Evolutionary conservation across 495 filamentous ascomycete species (phyloP).

Genomic region (Penicillium dipodomyicola): DNA sequence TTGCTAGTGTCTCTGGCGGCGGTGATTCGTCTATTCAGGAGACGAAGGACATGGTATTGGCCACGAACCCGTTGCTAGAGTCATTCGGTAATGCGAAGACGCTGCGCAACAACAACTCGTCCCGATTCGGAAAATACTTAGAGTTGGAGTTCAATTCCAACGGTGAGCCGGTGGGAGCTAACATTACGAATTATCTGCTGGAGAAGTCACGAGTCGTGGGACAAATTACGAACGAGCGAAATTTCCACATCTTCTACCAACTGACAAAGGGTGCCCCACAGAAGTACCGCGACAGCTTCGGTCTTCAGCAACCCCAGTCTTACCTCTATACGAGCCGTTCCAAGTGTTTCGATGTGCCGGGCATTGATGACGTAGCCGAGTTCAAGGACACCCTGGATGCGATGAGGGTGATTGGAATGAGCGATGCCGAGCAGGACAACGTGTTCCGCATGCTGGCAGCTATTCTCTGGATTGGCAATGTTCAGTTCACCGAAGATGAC

Average conservation of each 20-base stretch:
- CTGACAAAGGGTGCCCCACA: constrained; percentile 91
- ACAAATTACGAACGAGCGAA: constrained; percentile 92
- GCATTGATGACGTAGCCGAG: constrained; percentile 89
- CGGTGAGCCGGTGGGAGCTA: constrained; percentile 92
- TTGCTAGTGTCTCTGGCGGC: constrained; percentile 92
- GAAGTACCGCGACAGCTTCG: constrained; percentile 80
- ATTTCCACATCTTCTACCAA: constrained; percentile 99
- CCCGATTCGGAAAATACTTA: constrained; percentile 95
- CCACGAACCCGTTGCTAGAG: constrained; percentile 95
- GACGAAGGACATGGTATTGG: constrained; percentile 98
- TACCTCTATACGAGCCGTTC: constrained; percentile 95
- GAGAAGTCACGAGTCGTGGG: constrained; percentile 96
- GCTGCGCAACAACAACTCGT: constrained; percentile 97
- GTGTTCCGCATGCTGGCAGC: constrained; percentile 96
- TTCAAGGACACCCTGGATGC: constrained; percentile 88
- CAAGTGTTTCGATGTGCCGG: constrained; percentile 89
- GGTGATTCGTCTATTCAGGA: constrained; percentile 89
- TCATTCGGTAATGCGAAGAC: constrained; percentile 99
- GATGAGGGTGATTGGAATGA: constrained; percentile 91
- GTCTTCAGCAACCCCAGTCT: constrained; percentile 85
- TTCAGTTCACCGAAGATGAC: constrained; percentile 84
- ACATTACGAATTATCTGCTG: constrained; percentile 96
- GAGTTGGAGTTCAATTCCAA: constrained; percentile 95
- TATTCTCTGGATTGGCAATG: constrained; percentile 92
- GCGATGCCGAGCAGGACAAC: constrained; percentile 85